phyloP scores from a whole-genome alignment of 805 yeast species.

The Brettanomyces naardenensis region DNA sequence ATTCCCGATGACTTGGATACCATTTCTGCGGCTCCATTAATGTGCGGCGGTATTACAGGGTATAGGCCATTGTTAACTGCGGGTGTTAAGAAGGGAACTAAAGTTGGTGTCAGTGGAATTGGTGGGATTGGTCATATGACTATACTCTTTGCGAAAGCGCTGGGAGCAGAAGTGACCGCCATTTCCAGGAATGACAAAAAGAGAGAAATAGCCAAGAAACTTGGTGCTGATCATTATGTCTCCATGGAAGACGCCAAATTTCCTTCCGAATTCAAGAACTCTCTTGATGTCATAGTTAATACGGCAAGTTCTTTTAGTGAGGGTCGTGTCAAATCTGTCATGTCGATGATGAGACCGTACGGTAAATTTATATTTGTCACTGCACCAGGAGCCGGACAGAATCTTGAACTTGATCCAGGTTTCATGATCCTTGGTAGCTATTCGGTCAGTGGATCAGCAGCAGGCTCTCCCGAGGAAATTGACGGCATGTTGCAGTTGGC shows the following conservation, averaged over 20 bases:
- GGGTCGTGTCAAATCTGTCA: constrained; percentile 18
- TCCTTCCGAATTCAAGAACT: constrained; percentile 24
- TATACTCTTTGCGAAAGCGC: constrained; percentile 45
- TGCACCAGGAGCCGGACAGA: constrained; percentile 30
- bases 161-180: constrained; percentile 54
- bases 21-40: constrained; percentile 40
- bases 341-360: constrained; percentile 20
- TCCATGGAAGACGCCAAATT: constrained; percentile 47
- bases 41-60: constrained; percentile 53
- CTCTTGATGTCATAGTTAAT: constrained; percentile 39
- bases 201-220: constrained; percentile 37
- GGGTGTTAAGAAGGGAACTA: constrained; percentile 40
- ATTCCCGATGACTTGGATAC: constrained; percentile 39
- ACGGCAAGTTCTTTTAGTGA: constrained; percentile 39
- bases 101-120: constrained; percentile 41
- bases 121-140: constrained; percentile 43
- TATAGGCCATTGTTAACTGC: constrained; percentile 37
- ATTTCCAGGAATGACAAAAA: constrained; percentile 44
- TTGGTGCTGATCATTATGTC: constrained; percentile 47
- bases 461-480: constrained; percentile 42
- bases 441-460: constrained; percentile 23
- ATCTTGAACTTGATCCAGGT: constrained; percentile 27
- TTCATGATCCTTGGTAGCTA: constrained; percentile 26
- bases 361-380: constrained; percentile 25
- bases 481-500: constrained; percentile 40